Conservation (phyloP, 768 basidiomycete species). For the Tubosaeta sp. region DNA sequence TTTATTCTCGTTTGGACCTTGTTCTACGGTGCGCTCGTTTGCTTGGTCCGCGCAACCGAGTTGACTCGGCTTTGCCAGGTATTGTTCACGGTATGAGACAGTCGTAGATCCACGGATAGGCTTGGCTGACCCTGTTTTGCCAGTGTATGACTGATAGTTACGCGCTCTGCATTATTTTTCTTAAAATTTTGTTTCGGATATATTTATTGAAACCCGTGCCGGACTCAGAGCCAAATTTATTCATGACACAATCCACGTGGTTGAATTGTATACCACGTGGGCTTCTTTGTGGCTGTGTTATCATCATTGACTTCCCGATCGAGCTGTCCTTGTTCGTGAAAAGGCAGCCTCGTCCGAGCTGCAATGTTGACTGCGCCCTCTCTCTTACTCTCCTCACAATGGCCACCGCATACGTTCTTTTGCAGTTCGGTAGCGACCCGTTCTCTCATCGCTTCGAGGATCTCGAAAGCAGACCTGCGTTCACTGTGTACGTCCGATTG, state of each 20-base stretch:
- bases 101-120: too few relatives aligned
- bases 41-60: neutral
- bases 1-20: constrained; percentile 94
- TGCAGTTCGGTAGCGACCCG: constrained; percentile 63
- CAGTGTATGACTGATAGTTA: constrained; percentile 38
- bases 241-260: constrained; percentile 34
- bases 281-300: constrained; percentile 27
- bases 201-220: neutral
- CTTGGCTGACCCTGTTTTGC: constrained; percentile 8
- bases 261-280: constrained; percentile 28
- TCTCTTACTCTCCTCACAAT: constrained; percentile 21
- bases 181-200: neutral
- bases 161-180: neutral
- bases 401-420: constrained; percentile 44
- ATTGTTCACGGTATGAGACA: constrained; percentile 44
- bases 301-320: constrained; percentile 35
- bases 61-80: constrained; percentile 24
- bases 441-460: constrained; percentile 62
- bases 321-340: constrained; percentile 39
- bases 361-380: constrained; percentile 9
- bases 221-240: neutral
- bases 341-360: constrained; percentile 21
- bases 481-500: constrained; percentile 54
- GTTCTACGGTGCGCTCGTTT: constrained; percentile 67
- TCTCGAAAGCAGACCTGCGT: constrained; percentile 57